A percentile compares a stretch with the other conserved stretches of the same genome.
Conservation (phyloP, 805 yeast genomes). For the Hanseniaspora valbyensis region DNA sequence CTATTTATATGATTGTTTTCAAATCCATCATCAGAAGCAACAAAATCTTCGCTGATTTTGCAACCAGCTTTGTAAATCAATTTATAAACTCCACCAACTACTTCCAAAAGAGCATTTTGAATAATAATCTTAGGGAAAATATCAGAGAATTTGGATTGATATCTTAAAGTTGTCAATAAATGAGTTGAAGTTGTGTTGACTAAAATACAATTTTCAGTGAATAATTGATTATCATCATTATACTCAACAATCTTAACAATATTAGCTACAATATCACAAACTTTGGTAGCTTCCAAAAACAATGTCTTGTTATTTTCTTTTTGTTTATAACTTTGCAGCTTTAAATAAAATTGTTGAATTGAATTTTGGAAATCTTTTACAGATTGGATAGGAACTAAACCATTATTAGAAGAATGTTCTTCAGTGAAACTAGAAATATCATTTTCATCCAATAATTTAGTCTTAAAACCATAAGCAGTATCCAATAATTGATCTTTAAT, state of each 20-base stretch:
- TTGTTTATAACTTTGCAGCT: constrained; percentile 25
- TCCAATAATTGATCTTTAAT: constrained; percentile 25
- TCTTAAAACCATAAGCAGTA: not conserved
- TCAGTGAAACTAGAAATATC: constrained; percentile 21
- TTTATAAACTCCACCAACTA: constrained; percentile 50
- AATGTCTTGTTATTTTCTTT: constrained; percentile 31
- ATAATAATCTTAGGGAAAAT: constrained; percentile 54
- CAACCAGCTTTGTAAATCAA: constrained; percentile 28
- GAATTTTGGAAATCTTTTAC: constrained; percentile 39
- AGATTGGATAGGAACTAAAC: constrained; percentile 38
- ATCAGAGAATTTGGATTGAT: constrained; percentile 47
- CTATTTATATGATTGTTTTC: no score
- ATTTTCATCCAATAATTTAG: constrained; percentile 16
- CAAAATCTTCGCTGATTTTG: not conserved
- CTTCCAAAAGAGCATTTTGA: constrained; percentile 59
- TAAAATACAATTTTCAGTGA: constrained; percentile 33
- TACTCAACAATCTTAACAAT: constrained; percentile 24
- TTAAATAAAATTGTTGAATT: constrained; percentile 36
- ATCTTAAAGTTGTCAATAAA: constrained; percentile 58
- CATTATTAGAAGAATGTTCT: constrained; percentile 25
- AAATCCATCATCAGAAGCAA: no score
- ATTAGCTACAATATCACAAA: constrained; percentile 33
- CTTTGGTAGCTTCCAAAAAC: constrained; percentile 42
- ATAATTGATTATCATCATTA: constrained; percentile 13
- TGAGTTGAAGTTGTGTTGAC: constrained; percentile 56